phyloP scores from a whole-genome alignment of 164 flowering plant species.

The Echeveria elegans region DNA sequence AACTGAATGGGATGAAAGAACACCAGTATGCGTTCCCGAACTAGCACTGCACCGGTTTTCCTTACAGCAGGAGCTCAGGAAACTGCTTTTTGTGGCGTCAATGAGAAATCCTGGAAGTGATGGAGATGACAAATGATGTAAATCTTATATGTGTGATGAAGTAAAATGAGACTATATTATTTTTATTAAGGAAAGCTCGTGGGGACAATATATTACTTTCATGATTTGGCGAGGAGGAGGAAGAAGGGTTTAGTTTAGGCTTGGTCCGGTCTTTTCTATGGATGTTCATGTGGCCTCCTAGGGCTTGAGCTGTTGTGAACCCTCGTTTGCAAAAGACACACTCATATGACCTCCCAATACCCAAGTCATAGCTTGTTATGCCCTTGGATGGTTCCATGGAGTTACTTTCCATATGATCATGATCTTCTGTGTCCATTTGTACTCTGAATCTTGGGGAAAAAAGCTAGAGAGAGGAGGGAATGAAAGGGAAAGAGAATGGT shows the following conservation, averaged over 20 bases:
- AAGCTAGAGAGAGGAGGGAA: slow-evolving; percentile 1
- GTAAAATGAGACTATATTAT: background rate
- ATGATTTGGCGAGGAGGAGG: background rate
- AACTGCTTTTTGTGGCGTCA: background rate
- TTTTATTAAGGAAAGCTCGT: background rate
- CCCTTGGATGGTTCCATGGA: background rate
- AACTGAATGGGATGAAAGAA: background rate
- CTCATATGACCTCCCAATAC: slow-evolving; percentile 4
- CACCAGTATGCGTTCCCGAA: background rate
- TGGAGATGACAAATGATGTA: background rate
- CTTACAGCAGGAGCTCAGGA: background rate
- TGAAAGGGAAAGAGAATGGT: slow-evolving; percentile 2
- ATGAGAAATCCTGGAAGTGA: background rate
- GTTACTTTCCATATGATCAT: background rate
- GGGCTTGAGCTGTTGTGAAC: slow-evolving; percentile 1
- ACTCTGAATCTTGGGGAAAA: background rate
- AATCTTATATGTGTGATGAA: background rate
- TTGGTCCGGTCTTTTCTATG: background rate
- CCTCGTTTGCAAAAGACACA: slow-evolving; percentile 2
- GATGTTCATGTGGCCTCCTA: slow-evolving; percentile 7
- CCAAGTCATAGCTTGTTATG: background rate
- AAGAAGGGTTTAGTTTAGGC: background rate
- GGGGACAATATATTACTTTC: background rate
- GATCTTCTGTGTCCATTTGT: background rate
- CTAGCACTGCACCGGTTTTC: background rate